Percentiles rank a stretch among this genome's conserved stretches.
Evolutionary conservation across 1,284 basidiomycete genomes (phyloP).

Genomic region (Cystobasidiaceae sp.): DNA sequence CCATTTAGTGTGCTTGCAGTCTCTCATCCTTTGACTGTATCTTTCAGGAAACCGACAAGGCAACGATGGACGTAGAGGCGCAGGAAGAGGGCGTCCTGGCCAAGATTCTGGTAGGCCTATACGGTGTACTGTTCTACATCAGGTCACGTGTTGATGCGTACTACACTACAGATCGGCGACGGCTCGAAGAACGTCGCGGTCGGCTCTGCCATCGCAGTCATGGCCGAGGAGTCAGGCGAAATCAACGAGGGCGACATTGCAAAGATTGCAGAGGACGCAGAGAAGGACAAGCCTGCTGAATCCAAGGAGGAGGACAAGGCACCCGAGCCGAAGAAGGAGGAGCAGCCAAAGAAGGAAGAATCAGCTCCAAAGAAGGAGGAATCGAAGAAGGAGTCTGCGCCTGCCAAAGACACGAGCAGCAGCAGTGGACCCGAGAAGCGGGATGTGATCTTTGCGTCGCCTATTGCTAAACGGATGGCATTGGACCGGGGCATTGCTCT

Average conservation of each 20-base stretch:
- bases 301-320: constrained; percentile 37
- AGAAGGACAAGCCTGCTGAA: constrained; percentile 40
- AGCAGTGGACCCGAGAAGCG: constrained; percentile 39
- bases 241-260: constrained; percentile 68
- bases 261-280: constrained; percentile 43
- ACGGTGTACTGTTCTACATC: constrained; percentile 56
- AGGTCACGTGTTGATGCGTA: no score
- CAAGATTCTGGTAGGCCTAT: constrained; percentile 79
- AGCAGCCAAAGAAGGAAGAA: constrained; percentile 49
- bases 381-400: constrained; percentile 51
- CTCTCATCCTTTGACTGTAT: not conserved
- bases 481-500: constrained; percentile 91
- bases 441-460: constrained; percentile 83
- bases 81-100: constrained; percentile 93
- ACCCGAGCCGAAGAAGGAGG: constrained; percentile 56
- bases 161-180: constrained; percentile 70
- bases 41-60: constrained; percentile 95
- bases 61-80: constrained; percentile 97
- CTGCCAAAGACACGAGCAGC: constrained; percentile 69
- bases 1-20: not conserved
- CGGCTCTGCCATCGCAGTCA: constrained; percentile 79
- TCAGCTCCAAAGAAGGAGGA: constrained; percentile 44
- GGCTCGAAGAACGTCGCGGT: constrained; percentile 83
- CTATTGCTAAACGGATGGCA: constrained; percentile 94
- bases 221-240: constrained; percentile 92